These are phyloP conservation scores for Phytophthora quininea DNA, from an alignment of 352 stramenopile genomes.

Conservation along the genomic window DNA sequence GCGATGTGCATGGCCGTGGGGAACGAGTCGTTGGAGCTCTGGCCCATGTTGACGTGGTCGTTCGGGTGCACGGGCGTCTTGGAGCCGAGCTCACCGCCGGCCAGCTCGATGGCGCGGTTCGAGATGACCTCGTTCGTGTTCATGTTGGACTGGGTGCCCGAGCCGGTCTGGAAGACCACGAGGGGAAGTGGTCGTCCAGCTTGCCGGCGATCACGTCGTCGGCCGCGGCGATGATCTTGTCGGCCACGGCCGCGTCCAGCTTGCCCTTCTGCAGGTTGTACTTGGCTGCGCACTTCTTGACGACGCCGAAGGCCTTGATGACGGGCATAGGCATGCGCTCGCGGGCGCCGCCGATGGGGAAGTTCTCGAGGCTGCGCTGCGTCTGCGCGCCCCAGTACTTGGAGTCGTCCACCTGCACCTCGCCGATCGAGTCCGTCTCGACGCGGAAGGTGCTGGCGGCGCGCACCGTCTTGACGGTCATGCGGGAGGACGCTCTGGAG, in stretches of 20 bases:
- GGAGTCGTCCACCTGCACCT: conserved; percentile 79
- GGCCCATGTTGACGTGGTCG: conserved; percentile 98
- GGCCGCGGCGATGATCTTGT: conserved; percentile 92
- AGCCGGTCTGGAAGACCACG: conserved; percentile 79
- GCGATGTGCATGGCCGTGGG: conserved; percentile 98
- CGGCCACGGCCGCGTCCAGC: conserved; percentile 74
- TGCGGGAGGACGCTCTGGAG: conserved; percentile 28
- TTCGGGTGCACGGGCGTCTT: conserved; percentile 92
- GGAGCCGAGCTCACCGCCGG: conserved; percentile 51
- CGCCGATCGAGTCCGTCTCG: conserved; percentile 82
- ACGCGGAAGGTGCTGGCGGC: conserved; percentile 54
- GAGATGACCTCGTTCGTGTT: conserved; percentile 83
- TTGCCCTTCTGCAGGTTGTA: conserved; percentile 92
- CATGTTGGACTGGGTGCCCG: conserved; percentile 80
- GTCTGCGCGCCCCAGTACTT: conserved; percentile 95
- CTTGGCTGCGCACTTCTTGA: conserved; percentile 95
- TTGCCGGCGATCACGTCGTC: conserved; percentile 93
- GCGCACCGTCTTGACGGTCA: conserved; percentile 38
- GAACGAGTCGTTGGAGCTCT: conserved; percentile 97
- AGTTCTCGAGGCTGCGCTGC: conserved; percentile 96
- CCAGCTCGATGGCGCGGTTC: conserved; percentile 70
- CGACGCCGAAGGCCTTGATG: conserved; percentile 92
- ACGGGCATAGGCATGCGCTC: conserved; percentile 95
- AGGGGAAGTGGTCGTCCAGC: conserved; percentile 96
- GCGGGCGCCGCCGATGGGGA: conserved; percentile 91